Evolutionary conservation across 306 rosid species (phyloP).

Genomic region (Fagus sylvatica): DNA sequence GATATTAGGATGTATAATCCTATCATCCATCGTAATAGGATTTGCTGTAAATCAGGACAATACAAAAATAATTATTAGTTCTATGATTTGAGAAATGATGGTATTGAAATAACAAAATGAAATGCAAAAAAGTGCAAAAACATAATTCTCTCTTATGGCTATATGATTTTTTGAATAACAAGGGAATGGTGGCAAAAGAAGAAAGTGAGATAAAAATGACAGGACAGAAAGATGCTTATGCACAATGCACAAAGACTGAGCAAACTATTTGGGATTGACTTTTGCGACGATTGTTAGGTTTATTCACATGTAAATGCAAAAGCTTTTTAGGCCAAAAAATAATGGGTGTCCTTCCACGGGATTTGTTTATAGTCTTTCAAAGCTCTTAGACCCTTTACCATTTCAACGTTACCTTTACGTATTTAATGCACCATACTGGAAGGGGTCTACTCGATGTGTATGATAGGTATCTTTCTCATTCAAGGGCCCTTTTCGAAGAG

Average conservation of each 20-base stretch:
- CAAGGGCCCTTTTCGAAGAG: constrained; percentile 8
- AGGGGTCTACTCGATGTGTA: constrained; percentile 26
- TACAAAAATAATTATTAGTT: no score
- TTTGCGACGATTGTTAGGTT: constrained; percentile 30
- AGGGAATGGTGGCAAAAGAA: background rate
- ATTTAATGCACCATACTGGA: constrained; percentile 36
- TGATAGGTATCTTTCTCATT: constrained; percentile 10
- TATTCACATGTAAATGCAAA: constrained; percentile 49
- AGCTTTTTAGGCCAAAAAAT: constrained; percentile 3
- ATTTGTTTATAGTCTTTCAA: constrained; percentile 19
- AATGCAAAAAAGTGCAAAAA: no score
- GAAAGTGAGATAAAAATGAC: background rate
- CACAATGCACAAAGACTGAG: background rate
- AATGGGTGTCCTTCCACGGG: constrained; percentile 46
- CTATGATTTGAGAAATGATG: no score
- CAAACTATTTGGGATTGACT: constrained; percentile 26
- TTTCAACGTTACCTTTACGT: constrained; percentile 46
- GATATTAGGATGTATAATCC: no score
- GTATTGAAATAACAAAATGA: no score
- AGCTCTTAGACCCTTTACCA: constrained; percentile 11
- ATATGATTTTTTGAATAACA: no score
- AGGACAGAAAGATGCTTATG: no score
- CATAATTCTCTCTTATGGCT: no score
- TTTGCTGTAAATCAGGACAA: no score
- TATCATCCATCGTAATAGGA: no score